Conservation (phyloP, 2,329 filamentous ascomycete genomes). For the Ophiocordyceps camponoti-rufipedis region DNA sequence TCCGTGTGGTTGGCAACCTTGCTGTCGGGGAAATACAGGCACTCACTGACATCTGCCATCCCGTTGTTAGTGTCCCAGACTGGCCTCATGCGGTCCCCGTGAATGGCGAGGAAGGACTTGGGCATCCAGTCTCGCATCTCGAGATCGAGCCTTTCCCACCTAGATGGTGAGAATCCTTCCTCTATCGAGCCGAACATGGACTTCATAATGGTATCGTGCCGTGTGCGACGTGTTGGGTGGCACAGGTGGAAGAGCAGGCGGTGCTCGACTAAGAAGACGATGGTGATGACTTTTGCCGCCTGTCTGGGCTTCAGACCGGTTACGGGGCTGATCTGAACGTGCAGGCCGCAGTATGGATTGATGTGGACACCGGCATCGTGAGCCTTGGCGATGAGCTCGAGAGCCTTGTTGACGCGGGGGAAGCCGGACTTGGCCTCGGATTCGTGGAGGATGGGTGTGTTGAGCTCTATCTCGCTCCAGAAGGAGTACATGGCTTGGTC, state of each 20-base stretch:
- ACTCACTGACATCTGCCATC: neutral
- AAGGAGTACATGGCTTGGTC: neutral
- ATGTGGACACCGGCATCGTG: neutral
- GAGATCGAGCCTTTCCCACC: neutral
- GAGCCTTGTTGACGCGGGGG: slow-evolving; percentile 1
- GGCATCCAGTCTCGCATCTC: neutral
- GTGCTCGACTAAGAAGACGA: slow-evolving; percentile 26
- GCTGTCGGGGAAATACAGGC: neutral
- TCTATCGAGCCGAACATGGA: neutral
- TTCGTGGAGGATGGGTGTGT: slow-evolving; percentile 4
- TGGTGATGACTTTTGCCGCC: slow-evolving; percentile 61
- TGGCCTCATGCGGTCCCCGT: neutral
- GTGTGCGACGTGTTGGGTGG: neutral
- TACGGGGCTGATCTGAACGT: slow-evolving; percentile 4
- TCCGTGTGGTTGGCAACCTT: neutral
- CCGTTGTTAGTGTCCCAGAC: neutral
- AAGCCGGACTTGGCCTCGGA: slow-evolving; percentile 2
- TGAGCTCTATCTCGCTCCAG: slow-evolving; percentile 2
- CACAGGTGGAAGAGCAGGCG: slow-evolving; percentile 3
- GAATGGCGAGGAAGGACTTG: neutral
- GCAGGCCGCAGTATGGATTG: slow-evolving; percentile 3
- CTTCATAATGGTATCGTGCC: neutral
- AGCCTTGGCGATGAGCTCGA: neutral
- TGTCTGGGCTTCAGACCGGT: slow-evolving; percentile 38
- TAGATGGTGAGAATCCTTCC: neutral